Evolutionary conservation across 2,329 filamentous ascomycete genomes (phyloP), one percentile per base, ranked within the genome.

Genomic region (Monascus ruber): DNA sequence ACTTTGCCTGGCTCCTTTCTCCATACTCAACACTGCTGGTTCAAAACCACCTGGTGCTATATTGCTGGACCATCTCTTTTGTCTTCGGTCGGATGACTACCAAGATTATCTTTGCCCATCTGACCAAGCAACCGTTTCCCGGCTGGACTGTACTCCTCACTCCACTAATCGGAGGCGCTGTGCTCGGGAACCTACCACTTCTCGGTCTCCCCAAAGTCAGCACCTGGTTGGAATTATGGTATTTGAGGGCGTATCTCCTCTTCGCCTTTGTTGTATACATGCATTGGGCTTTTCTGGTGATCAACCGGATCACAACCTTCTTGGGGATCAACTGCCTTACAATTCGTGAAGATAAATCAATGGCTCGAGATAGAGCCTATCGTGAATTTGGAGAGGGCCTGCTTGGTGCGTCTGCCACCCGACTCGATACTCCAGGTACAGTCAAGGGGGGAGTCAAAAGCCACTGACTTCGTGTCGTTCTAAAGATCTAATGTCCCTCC

Each of bases 21-120:
- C 88, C 89, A 0, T 77, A 94, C 68, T 94, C 88, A 42, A 81
- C 76, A 7, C 66, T 98, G 31, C 74, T 93, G 56, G 65, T 68
- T 29, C 79, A 94, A 43, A 95, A 96, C 66, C 84, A 91, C 55
- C 76, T 98, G 1, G 79, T 93, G 7, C 76, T 96, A 35, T 94
- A 94, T 63, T 95, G 88, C 68, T 66, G 94, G 43, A 94, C 85
- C 43, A 83, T 96, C 72, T 84, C 85, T n/a, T 88, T 96, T 53
- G 91, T 95, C 42, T 96, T 98, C 62, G 91, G 91, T 29, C 83
- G 91, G 50, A 87, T 98, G 81, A 96, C 91, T 0, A 98, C 91
- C 31, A 98, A 96, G 71, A 96, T 96, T 64, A 98, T 98, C 57
- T 79, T 98, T 11, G 89, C 91, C 2, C 91, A 98, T 63, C 72